A percentile compares a stretch with the other conserved stretches of the same genome.
These are phyloP conservation scores for Paecilomyces variotii DNA, from an alignment of 2,329 filamentous ascomycete genomes.

Conservation along the genomic window DNA sequence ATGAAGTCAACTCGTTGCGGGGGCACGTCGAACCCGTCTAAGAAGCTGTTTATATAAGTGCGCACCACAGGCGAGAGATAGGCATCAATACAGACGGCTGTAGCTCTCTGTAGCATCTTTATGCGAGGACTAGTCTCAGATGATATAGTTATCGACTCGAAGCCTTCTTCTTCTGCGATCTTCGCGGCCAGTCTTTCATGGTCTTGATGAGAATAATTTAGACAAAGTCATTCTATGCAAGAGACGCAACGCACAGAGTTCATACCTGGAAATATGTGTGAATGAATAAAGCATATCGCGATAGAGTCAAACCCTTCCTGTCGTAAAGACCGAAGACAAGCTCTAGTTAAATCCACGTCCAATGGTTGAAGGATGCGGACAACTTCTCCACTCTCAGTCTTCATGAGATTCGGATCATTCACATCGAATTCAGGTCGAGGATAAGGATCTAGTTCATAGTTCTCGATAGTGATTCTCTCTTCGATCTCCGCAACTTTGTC, in stretches of 20 bases:
- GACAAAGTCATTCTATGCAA: background rate
- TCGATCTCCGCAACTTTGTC: slow-evolving; percentile 71
- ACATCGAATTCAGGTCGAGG: slow-evolving; percentile 53
- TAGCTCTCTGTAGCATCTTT: slow-evolving; percentile 64
- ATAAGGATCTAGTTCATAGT: slow-evolving; percentile 52
- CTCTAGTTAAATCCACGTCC: slow-evolving; percentile 41
- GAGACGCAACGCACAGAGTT: no score
- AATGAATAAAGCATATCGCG: slow-evolving; percentile 79
- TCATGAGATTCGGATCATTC: slow-evolving; percentile 57
- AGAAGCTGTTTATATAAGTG: slow-evolving; percentile 5
- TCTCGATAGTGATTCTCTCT: slow-evolving; percentile 54
- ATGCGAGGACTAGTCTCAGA: slow-evolving; percentile 78
- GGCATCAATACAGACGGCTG: slow-evolving; percentile 66
- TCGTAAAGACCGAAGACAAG: slow-evolving; percentile 56
- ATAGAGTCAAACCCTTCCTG: slow-evolving; percentile 64
- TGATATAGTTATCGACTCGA: slow-evolving; percentile 61
- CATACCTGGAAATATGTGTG: slow-evolving; percentile 64
- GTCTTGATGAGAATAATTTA: slow-evolving; percentile 25
- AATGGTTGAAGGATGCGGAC: slow-evolving; percentile 59
- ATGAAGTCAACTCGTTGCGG: slow-evolving; percentile 49
- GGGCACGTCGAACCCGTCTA: slow-evolving; percentile 2
- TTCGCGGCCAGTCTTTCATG: slow-evolving; percentile 69
- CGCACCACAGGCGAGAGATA: slow-evolving; percentile 69
- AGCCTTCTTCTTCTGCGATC: slow-evolving; percentile 68
- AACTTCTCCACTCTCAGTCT: slow-evolving; percentile 54